Evolutionary conservation across 805 yeast genomes (phyloP).

Genomic region (Lipomyces anomalus): DNA sequence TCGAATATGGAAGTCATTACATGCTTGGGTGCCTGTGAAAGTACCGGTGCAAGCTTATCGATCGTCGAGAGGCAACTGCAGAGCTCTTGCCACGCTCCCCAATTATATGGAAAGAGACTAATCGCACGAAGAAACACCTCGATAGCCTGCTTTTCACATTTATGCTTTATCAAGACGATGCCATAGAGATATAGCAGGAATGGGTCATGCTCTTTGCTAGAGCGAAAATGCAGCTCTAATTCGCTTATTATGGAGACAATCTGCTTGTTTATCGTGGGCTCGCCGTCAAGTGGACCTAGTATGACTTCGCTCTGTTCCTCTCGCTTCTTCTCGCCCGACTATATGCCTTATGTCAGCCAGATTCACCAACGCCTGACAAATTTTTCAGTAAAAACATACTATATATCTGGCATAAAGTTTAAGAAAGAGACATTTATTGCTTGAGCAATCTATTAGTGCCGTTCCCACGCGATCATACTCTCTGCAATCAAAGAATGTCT

Average conservation of each 20-base stretch:
- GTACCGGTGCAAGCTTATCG: slow-evolving; percentile 11
- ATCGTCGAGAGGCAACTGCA: slow-evolving; percentile 58
- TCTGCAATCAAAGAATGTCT: slow-evolving; percentile 68
- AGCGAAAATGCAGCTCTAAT: slow-evolving; percentile 32
- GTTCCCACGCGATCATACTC: slow-evolving; percentile 77
- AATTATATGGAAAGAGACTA: slow-evolving; percentile 69
- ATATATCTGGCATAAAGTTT: slow-evolving; percentile 63
- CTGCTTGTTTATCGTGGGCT: slow-evolving; percentile 31
- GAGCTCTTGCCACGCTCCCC: slow-evolving; percentile 93
- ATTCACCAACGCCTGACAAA: too few species aligned
- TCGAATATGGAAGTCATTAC: slow-evolving; percentile 54
- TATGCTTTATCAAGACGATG: slow-evolving; percentile 54
- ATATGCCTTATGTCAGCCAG: not conserved
- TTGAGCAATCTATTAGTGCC: slow-evolving; percentile 46
- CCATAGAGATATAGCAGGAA: slow-evolving; percentile 72
- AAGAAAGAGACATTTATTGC: slow-evolving; percentile 54
- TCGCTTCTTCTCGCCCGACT: slow-evolving; percentile 64
- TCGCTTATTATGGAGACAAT: slow-evolving; percentile 37
- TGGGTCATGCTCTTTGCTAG: slow-evolving; percentile 39
- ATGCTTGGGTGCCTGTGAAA: slow-evolving; percentile 18
- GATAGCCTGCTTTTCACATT: slow-evolving; percentile 57
- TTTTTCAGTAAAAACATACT: not conserved
- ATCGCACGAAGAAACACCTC: slow-evolving; percentile 56
- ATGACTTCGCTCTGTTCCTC: slow-evolving; percentile 71
- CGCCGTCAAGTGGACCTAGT: slow-evolving; percentile 35